Evolutionary conservation across 2,329 filamentous ascomycete species (phyloP).

Genomic region (Fusarium liriodendri): DNA sequence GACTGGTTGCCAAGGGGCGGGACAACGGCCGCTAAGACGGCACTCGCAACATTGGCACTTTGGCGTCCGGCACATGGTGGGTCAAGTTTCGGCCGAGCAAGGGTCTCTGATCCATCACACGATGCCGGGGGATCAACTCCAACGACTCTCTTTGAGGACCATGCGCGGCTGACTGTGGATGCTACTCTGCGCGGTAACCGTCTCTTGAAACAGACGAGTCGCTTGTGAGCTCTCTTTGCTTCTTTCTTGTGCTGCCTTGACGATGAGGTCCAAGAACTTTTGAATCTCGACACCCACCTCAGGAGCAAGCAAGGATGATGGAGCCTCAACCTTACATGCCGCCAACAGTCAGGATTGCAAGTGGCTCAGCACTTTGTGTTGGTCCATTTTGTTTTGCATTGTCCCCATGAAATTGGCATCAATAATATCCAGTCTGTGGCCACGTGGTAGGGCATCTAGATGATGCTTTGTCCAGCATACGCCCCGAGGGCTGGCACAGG

Average conservation of each 20-base stretch:
- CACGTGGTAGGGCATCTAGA: constrained; percentile 2
- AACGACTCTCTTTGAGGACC: background rate
- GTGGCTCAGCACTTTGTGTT: background rate
- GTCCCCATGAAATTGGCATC: background rate
- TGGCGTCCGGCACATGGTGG: constrained; percentile 16
- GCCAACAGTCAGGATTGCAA: background rate
- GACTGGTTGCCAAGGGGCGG: constrained; percentile 14
- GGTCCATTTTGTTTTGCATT: background rate
- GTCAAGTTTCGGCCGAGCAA: constrained; percentile 18
- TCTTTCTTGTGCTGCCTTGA: background rate
- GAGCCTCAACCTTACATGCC: background rate
- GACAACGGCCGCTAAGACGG: constrained; percentile 29
- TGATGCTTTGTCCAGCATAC: background rate
- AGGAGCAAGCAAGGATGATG: background rate
- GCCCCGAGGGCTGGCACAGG: background rate
- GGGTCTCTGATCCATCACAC: constrained; percentile 4
- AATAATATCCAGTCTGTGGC: background rate
- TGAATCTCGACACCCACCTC: background rate
- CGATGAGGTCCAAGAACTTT: background rate
- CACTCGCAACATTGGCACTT: constrained; percentile 16
- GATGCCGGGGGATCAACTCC: constrained; percentile 1
- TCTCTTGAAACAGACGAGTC: background rate
- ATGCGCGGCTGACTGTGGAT: background rate
- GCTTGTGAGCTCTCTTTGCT: background rate
- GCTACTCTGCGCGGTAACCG: constrained; percentile 10